Conservation (phyloP, 2,329 filamentous ascomycete species). For the Colletotrichum graminicola region DNA sequence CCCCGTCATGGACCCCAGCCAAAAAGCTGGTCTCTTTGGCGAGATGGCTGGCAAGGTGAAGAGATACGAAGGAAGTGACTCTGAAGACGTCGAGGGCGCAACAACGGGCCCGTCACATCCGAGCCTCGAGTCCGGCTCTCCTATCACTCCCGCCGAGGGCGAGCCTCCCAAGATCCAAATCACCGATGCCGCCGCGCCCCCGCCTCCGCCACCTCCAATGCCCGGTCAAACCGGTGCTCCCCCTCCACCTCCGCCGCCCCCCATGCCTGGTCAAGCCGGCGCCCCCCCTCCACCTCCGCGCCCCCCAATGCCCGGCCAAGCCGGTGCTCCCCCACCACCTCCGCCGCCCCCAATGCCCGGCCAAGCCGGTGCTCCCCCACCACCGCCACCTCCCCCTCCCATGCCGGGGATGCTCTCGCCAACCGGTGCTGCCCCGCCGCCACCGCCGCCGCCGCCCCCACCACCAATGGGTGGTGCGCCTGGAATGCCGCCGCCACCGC, state of each 20-base stretch:
- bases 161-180: conserved; percentile 73
- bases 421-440: conserved; percentile 55
- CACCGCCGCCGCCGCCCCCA: conserved; percentile 64
- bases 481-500: conserved; percentile 62
- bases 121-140: conserved; percentile 78
- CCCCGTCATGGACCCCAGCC: conserved; percentile 74
- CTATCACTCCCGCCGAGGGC: conserved; percentile 73
- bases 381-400: conserved; percentile 51
- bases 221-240: conserved; percentile 51
- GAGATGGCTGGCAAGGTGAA: conserved; percentile 84
- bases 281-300: conserved; percentile 55
- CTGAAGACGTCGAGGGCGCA: conserved; percentile 75
- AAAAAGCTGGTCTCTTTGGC: conserved; percentile 72
- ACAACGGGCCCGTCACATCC: conserved; percentile 82
- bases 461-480: conserved; percentile 61
- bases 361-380: conserved; percentile 47
- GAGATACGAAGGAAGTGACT: conserved; percentile 79
- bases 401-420: neutral
- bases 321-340: conserved; percentile 56
- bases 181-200: conserved; percentile 54
- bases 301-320: conserved; percentile 62
- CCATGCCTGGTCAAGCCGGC: neutral
- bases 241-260: conserved; percentile 51
- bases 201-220: conserved; percentile 53
- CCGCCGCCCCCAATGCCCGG: conserved; percentile 53